Evolutionary conservation across 1,139 yeast genomes (phyloP), one percentile per base, ranked within the genome.

Genomic region (Zygosaccharomyces pseudobailii): DNA sequence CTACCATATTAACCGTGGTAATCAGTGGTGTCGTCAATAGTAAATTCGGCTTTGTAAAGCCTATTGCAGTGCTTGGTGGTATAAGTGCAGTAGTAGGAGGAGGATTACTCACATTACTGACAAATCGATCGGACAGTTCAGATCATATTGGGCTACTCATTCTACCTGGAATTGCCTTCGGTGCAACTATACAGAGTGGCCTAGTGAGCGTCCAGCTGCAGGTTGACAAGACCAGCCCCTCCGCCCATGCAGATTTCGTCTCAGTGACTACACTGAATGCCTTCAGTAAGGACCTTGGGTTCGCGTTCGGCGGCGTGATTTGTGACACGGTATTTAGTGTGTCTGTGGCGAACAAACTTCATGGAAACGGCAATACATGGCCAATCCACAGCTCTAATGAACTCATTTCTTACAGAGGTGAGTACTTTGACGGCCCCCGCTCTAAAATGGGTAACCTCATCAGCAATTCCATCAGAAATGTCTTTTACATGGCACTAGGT

Each of bases 151-250:
- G 88, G 0, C 66, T 73, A 9, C 62, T 76, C 36, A 75, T 83
- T 28, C 57, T 80, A 5, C 71, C 73, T 5, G 88, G 88, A 47
- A 58, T 79, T 22, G 74, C 80, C 0, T 66, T 75, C 42, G 88
- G 89, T 1, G 55, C 75, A 21, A 69, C 71, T 43, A 70, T 80
- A 55, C 89, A 82, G 61, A 67, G 79, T 30, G 64, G 78, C 1
- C 56, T 78, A 39, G 59, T 83, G 21, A 67, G 80, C 13, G 72
- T 76, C 6, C 88, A 83, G 58, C 59, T 82, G 17, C 56, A 54
- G 28, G 43, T 58, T n/a, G 58, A 57, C 27, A 50, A 50, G 28
- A 46, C 43, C 10, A 48, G 52, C 17, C 47, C 52, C 5, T 49
- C 55, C 19, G 51, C 43, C 36, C 47, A 49, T 23, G 21, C 36